Conservation (phyloP, 2,329 filamentous ascomycete genomes). For the Knufia petricola region DNA sequence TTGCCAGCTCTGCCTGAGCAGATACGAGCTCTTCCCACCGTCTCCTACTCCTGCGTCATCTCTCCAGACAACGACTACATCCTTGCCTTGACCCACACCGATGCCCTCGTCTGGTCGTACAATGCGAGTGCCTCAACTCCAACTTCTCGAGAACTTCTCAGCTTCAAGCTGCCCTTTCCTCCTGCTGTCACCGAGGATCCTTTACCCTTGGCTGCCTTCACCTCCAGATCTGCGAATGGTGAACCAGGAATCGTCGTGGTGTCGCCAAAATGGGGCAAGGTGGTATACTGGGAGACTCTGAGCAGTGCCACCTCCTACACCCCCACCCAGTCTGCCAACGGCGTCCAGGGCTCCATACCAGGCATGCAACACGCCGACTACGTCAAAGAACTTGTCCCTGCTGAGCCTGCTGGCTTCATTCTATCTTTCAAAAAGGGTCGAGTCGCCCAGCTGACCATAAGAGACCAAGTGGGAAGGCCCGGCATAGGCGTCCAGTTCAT, state of each 20-base stretch:
- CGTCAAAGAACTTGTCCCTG: conserved; percentile 67
- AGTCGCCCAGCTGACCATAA: conserved; percentile 73
- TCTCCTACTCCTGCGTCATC: conserved; percentile 53
- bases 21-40: conserved; percentile 54
- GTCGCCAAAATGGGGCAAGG: conserved; percentile 71
- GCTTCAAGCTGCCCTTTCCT: conserved; percentile 67
- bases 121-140: conserved; percentile 47
- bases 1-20: conserved; percentile 72
- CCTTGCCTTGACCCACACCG: conserved; percentile 66
- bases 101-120: conserved; percentile 89
- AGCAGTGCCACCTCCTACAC: conserved; percentile 77
- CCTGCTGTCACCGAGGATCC: conserved; percentile 58
- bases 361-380: conserved; percentile 71
- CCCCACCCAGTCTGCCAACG: conserved; percentile 70
- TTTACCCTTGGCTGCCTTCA: conserved; percentile 71
- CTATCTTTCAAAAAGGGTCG: conserved; percentile 77
- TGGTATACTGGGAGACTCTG: conserved; percentile 93
- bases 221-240: conserved; percentile 66
- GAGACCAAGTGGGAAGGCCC: conserved; percentile 79
- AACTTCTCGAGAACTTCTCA: conserved; percentile 63
- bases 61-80: conserved; percentile 61
- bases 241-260: conserved; percentile 82
- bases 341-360: conserved; percentile 63
- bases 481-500: conserved; percentile 70
- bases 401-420: conserved; percentile 79